phyloP scores from a whole-genome alignment of 2,329 filamentous ascomycete genomes.

The Thielaviopsis populi region DNA sequence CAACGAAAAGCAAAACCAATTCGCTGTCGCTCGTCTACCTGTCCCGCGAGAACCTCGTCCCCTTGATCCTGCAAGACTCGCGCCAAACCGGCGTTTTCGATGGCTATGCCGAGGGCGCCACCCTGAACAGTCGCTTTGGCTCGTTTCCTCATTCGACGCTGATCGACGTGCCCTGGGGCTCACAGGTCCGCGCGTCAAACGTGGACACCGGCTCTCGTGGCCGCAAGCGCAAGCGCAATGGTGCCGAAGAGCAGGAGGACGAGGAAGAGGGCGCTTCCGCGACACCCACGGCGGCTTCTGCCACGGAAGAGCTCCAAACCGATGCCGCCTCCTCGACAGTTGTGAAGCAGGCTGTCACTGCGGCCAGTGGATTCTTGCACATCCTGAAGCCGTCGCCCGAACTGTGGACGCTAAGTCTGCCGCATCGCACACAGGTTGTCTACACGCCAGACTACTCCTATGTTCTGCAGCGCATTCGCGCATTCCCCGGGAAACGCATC shows the following conservation, averaged over 20 bases:
- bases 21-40: conserved; percentile 73
- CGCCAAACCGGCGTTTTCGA: conserved; percentile 40
- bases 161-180: conserved; percentile 72
- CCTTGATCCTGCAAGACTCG: conserved; percentile 29
- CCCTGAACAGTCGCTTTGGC: conserved; percentile 85
- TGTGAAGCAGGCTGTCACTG: conserved; percentile 36
- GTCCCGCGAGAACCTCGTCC: conserved; percentile 61
- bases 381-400: conserved; percentile 67
- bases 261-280: background rate
- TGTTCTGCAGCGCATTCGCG: conserved; percentile 60
- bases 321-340: conserved; percentile 18
- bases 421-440: conserved; percentile 72
- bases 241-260: conserved; percentile 24
- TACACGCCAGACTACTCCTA: conserved; percentile 83
- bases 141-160: conserved; percentile 73
- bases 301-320: conserved; percentile 25
- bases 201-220: conserved; percentile 88
- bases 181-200: conserved; percentile 74
- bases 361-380: conserved; percentile 59
- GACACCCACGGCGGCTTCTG: conserved; percentile 20
- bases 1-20: conserved; percentile 43
- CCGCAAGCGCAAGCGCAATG: conserved; percentile 35
- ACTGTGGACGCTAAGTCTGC: conserved; percentile 65
- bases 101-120: conserved; percentile 45
- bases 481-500: conserved; percentile 54